These are phyloP conservation scores for Schizophyllum amplum DNA, from an alignment of 1,284 basidiomycete species.

Conservation along the genomic window DNA sequence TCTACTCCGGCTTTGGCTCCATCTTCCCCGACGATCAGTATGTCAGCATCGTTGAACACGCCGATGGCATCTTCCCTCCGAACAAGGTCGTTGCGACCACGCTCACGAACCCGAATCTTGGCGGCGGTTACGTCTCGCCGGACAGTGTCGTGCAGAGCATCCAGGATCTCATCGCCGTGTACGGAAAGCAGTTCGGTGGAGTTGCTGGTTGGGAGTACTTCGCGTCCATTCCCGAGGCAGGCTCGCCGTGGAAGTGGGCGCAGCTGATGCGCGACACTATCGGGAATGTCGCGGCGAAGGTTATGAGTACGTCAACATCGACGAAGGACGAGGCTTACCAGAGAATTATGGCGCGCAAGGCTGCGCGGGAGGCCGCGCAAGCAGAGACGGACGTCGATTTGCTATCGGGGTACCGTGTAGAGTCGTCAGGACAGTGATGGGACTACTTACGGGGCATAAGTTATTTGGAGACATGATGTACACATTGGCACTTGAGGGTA, in stretches of 20 bases:
- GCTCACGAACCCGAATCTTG: conserved; percentile 14
- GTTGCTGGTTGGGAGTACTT: conserved; percentile 19
- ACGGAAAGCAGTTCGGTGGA: conserved; percentile 14
- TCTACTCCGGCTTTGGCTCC: conserved; percentile 17
- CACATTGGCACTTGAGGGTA: too few relatives aligned
- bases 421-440: background rate
- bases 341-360: background rate
- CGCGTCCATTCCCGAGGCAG: conserved; percentile 6
- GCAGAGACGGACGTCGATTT: background rate
- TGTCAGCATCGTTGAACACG: conserved; percentile 13
- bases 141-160: conserved; percentile 10
- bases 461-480: too few relatives aligned
- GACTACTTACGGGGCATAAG: too few relatives aligned
- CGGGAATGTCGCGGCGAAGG: background rate
- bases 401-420: background rate
- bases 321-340: background rate
- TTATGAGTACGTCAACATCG: background rate
- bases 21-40: conserved; percentile 15
- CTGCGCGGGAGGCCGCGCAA: background rate
- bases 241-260: conserved; percentile 9
- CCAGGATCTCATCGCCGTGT: conserved; percentile 8
- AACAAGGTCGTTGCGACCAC: conserved; percentile 14
- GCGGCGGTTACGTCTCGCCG: conserved; percentile 11
- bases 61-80: conserved; percentile 11
- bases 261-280: conserved; percentile 5